phyloP scores from a whole-genome alignment of 2,329 filamentous ascomycete species.

The Pleurostoma richardsiae region DNA sequence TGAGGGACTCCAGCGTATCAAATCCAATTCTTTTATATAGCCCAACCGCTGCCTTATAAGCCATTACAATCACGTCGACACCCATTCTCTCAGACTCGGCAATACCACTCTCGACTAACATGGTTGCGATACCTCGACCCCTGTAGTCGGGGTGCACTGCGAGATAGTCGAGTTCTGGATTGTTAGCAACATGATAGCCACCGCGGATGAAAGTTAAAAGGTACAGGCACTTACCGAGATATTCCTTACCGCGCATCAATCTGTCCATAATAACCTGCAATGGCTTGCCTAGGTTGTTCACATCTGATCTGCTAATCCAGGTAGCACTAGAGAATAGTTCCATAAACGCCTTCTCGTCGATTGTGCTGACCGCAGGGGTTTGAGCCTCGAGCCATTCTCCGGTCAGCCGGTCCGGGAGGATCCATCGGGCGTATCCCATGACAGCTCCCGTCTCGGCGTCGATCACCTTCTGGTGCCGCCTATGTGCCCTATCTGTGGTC shows the following conservation, averaged over 20 bases:
- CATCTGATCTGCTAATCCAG: conserved; percentile 6
- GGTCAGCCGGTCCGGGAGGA: conserved; percentile 5
- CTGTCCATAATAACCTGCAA: conserved; percentile 5
- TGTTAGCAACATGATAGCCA: too few species aligned
- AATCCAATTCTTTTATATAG: conserved; percentile 17
- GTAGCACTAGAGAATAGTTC: conserved; percentile 6
- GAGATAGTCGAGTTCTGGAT: conserved; percentile 16
- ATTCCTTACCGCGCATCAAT: conserved; percentile 7
- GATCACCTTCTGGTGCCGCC: conserved; percentile 15
- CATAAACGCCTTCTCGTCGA: conserved; percentile 7
- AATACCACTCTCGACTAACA: conserved; percentile 12
- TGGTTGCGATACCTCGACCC: conserved; percentile 13
- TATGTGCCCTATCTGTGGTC: conserved; percentile 6
- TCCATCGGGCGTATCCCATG: conserved; percentile 15
- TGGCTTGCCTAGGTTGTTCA: conserved; percentile 8
- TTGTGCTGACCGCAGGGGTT: conserved; percentile 8
- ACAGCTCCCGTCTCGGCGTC: conserved; percentile 12
- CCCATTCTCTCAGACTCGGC: conserved; percentile 14
- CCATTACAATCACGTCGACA: conserved; percentile 15
- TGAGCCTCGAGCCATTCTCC: conserved; percentile 11
- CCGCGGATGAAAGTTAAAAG: too few species aligned
- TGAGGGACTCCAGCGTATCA: conserved; percentile 9
- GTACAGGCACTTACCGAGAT: conserved; percentile 7
- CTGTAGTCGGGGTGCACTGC: conserved; percentile 15
- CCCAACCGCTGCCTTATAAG: conserved; percentile 9